Conservation (phyloP, 768 basidiomycete genomes). For the Boletus patriciae region DNA sequence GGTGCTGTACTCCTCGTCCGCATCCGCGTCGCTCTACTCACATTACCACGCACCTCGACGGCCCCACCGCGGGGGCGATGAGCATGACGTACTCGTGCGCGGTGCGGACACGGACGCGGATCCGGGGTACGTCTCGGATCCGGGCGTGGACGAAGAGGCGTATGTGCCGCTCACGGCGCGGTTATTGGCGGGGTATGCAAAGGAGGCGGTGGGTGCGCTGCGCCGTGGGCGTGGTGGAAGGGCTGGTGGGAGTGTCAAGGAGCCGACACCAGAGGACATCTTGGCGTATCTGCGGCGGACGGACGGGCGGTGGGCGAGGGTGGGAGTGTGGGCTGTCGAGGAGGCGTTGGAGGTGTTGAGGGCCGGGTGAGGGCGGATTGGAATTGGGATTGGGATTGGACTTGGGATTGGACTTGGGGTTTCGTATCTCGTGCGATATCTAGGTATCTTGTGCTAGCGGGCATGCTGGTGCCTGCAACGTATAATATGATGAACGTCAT, state of each 20-base stretch:
- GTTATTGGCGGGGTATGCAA: conserved; percentile 50
- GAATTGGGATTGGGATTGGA: not conserved
- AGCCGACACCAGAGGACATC: conserved; percentile 47
- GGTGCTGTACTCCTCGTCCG: conserved; percentile 24
- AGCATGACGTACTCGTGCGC: conserved; percentile 12
- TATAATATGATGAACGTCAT: not conserved
- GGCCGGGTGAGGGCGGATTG: not conserved
- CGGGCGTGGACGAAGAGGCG: conserved; percentile 52
- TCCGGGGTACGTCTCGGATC: conserved; percentile 56
- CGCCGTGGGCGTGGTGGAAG: conserved; percentile 11
- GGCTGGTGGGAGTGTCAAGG: conserved; percentile 12
- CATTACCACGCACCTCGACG: conserved; percentile 26
- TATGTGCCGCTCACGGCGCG: conserved; percentile 61
- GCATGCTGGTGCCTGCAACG: too few relatives aligned
- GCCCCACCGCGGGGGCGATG: not conserved
- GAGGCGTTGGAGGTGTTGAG: conserved; percentile 51
- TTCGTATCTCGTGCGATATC: not conserved
- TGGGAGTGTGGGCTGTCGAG: conserved; percentile 64
- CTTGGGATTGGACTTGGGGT: not conserved
- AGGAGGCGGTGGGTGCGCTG: conserved; percentile 43
- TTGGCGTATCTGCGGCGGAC: conserved; percentile 42
- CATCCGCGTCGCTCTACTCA: conserved; percentile 25
- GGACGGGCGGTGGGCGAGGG: conserved; percentile 65
- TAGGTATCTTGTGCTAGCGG: too few relatives aligned
- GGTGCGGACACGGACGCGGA: conserved; percentile 44